phyloP scores from a whole-genome alignment of 73 alveolate genomes.

The Paramecium sexaurelia region DNA sequence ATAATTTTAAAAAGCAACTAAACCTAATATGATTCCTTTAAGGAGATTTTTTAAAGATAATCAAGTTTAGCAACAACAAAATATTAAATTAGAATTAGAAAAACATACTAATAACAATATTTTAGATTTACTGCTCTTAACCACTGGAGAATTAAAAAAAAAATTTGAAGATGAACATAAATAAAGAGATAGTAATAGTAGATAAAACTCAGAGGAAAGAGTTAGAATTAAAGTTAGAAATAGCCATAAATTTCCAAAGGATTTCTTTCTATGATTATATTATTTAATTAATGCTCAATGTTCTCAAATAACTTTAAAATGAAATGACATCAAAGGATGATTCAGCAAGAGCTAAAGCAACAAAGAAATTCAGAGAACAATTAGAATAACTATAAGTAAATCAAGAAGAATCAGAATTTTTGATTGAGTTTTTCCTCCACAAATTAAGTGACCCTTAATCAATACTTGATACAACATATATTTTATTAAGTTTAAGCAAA shows the following conservation, averaged over 20 bases:
- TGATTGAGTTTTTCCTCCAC: not conserved
- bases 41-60: not conserved
- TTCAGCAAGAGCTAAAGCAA: not conserved
- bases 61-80: not conserved
- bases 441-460: not conserved
- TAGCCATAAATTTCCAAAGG: constrained; percentile 26
- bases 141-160: constrained; percentile 43
- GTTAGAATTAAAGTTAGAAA: constrained; percentile 10
- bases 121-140: constrained; percentile 30
- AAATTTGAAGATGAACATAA: constrained; percentile 2
- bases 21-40: constrained; percentile 6
- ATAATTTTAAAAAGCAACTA: not conserved
- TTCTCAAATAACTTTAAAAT: not conserved
- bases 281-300: not conserved
- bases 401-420: not conserved
- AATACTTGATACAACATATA: not conserved
- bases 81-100: not conserved
- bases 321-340: not conserved
- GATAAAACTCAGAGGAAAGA: constrained; percentile 11
- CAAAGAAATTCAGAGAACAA: not conserved
- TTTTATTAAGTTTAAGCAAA: not conserved
- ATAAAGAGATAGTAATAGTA: not conserved
- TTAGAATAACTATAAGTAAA: not conserved
- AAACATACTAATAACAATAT: constrained; percentile 8
- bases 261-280: constrained; percentile 43